These are phyloP conservation scores for Geosmithia putterillii DNA, from an alignment of 2,329 filamentous ascomycete species.

Conservation along the genomic window DNA sequence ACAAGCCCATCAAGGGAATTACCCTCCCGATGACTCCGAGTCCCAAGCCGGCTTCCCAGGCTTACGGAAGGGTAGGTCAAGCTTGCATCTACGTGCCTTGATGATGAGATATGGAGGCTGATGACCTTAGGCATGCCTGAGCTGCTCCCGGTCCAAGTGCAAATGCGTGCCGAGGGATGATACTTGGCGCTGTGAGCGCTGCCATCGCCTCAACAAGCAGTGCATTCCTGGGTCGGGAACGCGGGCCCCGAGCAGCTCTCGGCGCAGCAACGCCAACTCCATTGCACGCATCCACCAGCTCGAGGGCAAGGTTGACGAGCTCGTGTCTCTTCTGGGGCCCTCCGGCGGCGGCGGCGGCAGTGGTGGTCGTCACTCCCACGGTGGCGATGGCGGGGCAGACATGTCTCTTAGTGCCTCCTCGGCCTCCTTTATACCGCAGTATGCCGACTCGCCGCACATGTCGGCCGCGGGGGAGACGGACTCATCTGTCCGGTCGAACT, in stretches of 20 bases:
- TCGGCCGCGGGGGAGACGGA: not conserved
- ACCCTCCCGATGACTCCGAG: not conserved
- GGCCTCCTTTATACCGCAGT: not conserved
- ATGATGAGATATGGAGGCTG: no score
- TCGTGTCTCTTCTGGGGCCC: not conserved
- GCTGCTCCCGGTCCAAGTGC: not conserved
- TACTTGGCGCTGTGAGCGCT: not conserved
- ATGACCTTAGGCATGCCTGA: not conserved
- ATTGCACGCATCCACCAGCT: not conserved
- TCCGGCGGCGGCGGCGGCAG: not conserved
- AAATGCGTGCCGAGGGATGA: not conserved
- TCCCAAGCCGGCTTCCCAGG: not conserved
- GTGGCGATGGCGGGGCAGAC: no score
- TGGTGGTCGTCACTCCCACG: not conserved
- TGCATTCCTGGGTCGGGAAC: not conserved
- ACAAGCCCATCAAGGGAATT: not conserved
- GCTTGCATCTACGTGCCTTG: not conserved
- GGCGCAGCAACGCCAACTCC: not conserved
- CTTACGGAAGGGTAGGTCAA: not conserved
- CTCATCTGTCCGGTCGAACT: not conserved
- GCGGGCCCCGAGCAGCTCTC: not conserved
- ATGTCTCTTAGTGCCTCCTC: not conserved
- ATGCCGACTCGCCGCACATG: not conserved
- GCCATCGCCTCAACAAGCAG: not conserved
- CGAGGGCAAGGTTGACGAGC: not conserved